Percentiles rank a stretch among this genome's conserved stretches.
phyloP scores from a whole-genome alignment of 495 filamentous ascomycete genomes.

The Aspergillus cavernicola region DNA sequence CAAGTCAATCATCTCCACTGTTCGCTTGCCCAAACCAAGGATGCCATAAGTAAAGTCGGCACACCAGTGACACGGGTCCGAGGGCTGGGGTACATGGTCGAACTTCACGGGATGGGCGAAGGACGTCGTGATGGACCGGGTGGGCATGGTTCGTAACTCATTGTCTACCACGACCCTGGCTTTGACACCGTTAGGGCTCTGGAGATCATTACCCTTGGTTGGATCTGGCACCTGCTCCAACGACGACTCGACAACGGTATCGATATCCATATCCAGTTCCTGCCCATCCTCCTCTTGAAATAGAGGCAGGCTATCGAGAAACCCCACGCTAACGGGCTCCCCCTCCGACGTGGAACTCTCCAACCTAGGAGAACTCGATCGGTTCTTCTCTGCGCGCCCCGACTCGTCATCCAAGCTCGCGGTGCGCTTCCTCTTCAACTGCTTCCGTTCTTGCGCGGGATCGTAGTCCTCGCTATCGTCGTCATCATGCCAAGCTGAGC shows the following conservation, averaged over 20 bases:
- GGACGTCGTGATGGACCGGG: conserved; percentile 28
- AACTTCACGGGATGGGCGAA: conserved; percentile 40
- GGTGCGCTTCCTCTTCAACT: not conserved
- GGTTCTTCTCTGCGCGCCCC: not conserved
- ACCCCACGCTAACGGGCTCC: not conserved
- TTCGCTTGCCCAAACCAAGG: conserved; percentile 27
- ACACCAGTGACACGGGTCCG: conserved; percentile 38
- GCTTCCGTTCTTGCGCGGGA: not conserved
- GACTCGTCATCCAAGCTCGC: not conserved
- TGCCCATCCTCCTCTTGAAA: conserved; percentile 2
- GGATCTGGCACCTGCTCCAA: not conserved
- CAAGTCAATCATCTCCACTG: conserved; percentile 26
- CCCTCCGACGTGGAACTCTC: too few relatives aligned
- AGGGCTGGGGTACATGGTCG: conserved; percentile 23
- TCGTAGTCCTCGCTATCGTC: conserved; percentile 14
- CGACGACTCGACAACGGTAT: not conserved
- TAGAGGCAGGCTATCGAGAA: conserved; percentile 2
- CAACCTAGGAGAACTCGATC: too few relatives aligned
- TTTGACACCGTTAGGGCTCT: not conserved
- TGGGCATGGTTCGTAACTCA: conserved; percentile 24
- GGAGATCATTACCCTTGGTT: not conserved
- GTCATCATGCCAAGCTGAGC: conserved; percentile 10
- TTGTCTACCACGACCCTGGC: too few relatives aligned
- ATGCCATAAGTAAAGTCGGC: conserved; percentile 29
- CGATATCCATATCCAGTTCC: not conserved